A percentile compares a stretch with the other conserved stretches of the same genome.
Conservation (phyloP, 2,329 filamentous ascomycete genomes). For the Tolypocladium sp. region DNA sequence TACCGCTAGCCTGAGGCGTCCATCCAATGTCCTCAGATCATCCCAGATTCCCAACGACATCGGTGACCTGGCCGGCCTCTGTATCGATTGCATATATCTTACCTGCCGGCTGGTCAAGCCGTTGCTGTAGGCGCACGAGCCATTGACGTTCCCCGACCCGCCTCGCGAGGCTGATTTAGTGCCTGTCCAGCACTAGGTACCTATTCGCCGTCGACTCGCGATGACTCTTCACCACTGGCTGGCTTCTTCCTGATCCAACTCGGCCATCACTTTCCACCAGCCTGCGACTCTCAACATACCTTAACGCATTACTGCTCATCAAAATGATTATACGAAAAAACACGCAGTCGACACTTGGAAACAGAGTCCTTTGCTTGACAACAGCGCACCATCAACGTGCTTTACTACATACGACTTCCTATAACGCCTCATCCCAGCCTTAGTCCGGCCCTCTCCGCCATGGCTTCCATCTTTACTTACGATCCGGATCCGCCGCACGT, state of each 20-base stretch:
- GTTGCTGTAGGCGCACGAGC: neutral
- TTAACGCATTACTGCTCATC: neutral
- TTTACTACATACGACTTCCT: neutral
- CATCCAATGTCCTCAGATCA: neutral
- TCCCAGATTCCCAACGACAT: neutral
- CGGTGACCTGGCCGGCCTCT: neutral
- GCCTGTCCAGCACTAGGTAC: neutral
- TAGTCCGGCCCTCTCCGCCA: slow-evolving; percentile 21
- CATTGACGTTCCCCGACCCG: neutral
- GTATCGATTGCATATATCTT: neutral
- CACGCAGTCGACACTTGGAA: neutral
- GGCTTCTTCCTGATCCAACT: neutral
- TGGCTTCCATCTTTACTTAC: slow-evolving; percentile 96
- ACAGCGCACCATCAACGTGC: neutral
- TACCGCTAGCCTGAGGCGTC: neutral
- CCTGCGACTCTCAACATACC: neutral
- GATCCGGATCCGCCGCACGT: slow-evolving; percentile 82
- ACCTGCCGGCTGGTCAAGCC: neutral
- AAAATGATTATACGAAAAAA: neutral
- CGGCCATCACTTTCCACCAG: neutral
- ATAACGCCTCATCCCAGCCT: neutral
- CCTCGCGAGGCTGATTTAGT: neutral
- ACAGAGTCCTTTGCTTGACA: neutral
- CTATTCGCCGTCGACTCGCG: neutral
- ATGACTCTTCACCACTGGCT: neutral